Evolutionary conservation across 2,329 filamentous ascomycete genomes (phyloP).

Genomic region (Bimuria novae-zelandiae): DNA sequence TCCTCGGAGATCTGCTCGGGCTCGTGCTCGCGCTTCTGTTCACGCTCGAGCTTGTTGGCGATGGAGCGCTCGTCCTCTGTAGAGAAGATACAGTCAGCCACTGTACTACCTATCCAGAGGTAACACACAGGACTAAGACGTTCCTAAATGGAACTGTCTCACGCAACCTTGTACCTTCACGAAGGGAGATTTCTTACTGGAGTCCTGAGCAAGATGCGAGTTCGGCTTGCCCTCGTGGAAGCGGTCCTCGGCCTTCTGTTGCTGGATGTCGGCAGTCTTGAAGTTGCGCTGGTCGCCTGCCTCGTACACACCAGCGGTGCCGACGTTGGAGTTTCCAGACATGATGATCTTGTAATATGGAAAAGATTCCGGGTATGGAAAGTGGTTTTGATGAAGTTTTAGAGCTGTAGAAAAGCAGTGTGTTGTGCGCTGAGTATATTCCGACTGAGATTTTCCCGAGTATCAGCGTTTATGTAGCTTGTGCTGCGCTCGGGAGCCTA

Average conservation of each 20-base stretch:
- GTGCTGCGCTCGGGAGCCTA: not conserved
- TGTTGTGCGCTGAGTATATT: not conserved
- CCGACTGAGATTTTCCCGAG: not conserved
- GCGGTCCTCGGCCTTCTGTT: constrained; percentile 48
- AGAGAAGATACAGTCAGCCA: not conserved
- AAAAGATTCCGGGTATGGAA: too few relatives aligned
- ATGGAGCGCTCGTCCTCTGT: constrained; percentile 72
- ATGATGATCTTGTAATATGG: constrained; percentile 43
- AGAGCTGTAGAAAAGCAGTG: not conserved
- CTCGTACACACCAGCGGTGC: constrained; percentile 70
- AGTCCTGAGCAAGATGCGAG: constrained; percentile 71
- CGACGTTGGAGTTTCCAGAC: constrained; percentile 68
- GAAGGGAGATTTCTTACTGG: constrained; percentile 60
- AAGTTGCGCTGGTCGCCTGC: constrained; percentile 74
- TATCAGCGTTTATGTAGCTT: constrained; percentile 1
- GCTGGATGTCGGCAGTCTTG: constrained; percentile 58
- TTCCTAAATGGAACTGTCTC: too few relatives aligned
- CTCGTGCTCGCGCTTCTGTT: constrained; percentile 58
- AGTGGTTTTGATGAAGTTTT: not conserved
- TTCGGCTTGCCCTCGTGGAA: constrained; percentile 74
- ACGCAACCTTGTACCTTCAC: too few relatives aligned
- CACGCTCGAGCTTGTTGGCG: constrained; percentile 70
- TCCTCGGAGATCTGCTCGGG: constrained; percentile 43
- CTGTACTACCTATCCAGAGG: too few relatives aligned
- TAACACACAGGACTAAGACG: too few relatives aligned